Evolutionary conservation across 371 early-diverging fungal genomes (phyloP).

Genomic region (Apophysomyces sp.): DNA sequence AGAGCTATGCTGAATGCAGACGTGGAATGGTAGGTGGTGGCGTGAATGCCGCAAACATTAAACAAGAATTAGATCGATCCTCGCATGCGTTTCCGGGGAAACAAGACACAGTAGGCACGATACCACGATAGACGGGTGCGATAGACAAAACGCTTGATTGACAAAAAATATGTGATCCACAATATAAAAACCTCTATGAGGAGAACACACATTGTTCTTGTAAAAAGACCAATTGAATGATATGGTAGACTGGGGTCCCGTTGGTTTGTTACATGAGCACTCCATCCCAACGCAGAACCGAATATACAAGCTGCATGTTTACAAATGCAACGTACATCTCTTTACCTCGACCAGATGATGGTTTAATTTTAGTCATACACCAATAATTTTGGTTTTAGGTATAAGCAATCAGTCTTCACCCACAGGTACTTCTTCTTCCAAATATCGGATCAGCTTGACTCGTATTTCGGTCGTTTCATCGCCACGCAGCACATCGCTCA

Average conservation of each 20-base stretch:
- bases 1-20: constrained; percentile 69
- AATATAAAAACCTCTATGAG: no score
- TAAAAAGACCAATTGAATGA: neutral
- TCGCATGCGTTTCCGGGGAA: constrained; percentile 52
- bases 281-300: no score
- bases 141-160: neutral
- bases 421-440: constrained; percentile 95
- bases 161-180: neutral
- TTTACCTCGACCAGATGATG: no score
- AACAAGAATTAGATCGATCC: constrained; percentile 38
- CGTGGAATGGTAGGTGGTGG: constrained; percentile 60
- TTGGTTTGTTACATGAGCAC: no score
- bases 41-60: neutral
- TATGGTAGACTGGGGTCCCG: no score
- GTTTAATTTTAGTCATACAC: no score
- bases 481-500: constrained; percentile 84
- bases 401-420: constrained; percentile 76
- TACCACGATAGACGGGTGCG: constrained; percentile 6
- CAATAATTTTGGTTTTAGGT: no score
- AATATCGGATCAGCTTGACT: constrained; percentile 78
- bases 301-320: no score
- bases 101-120: constrained; percentile 43
- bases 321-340: no score
- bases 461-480: constrained; percentile 91
- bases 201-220: no score